Evolutionary conservation across 768 basidiomycete genomes (phyloP).

Genomic region (Chalciporus piperatus): DNA sequence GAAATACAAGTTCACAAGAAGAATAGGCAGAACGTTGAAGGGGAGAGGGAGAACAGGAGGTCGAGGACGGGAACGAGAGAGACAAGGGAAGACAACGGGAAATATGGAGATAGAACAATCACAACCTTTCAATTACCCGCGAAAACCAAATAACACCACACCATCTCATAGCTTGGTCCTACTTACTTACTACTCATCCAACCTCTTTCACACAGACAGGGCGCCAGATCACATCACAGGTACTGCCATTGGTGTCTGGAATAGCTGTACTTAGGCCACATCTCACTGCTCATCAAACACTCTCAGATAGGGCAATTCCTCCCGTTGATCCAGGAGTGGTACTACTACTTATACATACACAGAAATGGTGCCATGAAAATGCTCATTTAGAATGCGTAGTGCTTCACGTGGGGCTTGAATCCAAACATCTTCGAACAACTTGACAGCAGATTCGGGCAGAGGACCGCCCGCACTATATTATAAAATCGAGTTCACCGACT

Average conservation of each 20-base stretch:
- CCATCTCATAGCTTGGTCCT: conserved; percentile 8
- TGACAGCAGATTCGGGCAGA: not conserved
- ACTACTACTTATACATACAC: too few relatives aligned
- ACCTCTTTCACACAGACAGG: not conserved
- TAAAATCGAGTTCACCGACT: too few relatives aligned
- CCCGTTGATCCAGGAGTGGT: too few relatives aligned
- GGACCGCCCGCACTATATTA: not conserved
- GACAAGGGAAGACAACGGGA: conserved; percentile 1
- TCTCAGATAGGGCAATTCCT: not conserved
- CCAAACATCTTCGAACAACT: conserved; percentile 1
- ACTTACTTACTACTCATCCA: too few relatives aligned
- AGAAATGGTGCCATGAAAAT: too few relatives aligned
- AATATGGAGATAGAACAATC: conserved; percentile 13
- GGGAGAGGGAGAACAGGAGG: not conserved
- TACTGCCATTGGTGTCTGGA: not conserved
- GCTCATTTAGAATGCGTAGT: too few relatives aligned
- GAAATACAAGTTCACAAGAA: not conserved
- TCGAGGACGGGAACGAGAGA: not conserved
- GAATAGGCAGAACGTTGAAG: not conserved
- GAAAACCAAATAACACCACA: conserved; percentile 27
- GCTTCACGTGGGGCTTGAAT: not conserved
- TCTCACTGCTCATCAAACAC: not conserved
- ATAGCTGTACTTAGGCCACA: not conserved
- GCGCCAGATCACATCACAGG: not conserved
- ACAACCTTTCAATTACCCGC: conserved; percentile 10